Base-by-base conservation (phyloP, 805 yeast genomes). In the Monosporozyma aerobia region DNA sequence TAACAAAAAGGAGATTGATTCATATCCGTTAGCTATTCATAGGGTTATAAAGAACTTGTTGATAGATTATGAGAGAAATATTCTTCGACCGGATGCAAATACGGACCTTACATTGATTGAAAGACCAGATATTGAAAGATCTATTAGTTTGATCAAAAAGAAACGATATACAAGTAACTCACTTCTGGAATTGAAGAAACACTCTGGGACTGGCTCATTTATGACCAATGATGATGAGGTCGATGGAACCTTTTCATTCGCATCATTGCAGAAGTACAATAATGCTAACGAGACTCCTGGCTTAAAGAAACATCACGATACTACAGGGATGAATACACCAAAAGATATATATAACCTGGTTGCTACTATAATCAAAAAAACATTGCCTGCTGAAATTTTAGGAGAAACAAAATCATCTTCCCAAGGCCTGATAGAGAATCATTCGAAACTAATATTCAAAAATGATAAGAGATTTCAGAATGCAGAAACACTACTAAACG, bases 391-490 rank as follows among this genome's bases (percentile, higher is more conserved):
- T 30, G 51, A 43, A 13, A 4, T n/a, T 11, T 13, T 43, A 10
- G n/a, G 14, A 25, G 30, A 22, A 14, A 14, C 16, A 11, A 43
- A 23, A 23, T 23, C 25, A 23, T 11, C 30, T 23, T 23, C 25
- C 5, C 45, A 23, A 4, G 16, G 11, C 2, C 5, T 22, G 5
- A 63, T 13, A 14, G 16, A n/a, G 10, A 43, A 23, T 23, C 16
- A 64, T 47, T 59, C 63, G 6, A 80, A 79, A 56, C 68, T 85
- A 11, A 81, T 90, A 0, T 92, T 89, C 63, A 80, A 83, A 14
- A 77, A 79, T 44, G 98, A 92, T 65, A 71, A 95, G 47, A 72
- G 97, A 47, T 86, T 85, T 62, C 81, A 79, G 59, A 96, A 90
- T 60, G 83, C 86, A 11, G 79, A 90, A 0, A 77, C 80, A 33